These are phyloP conservation scores for Herpetomonas samuelpessoai DNA, from an alignment of 208 protist species.

Conservation along the genomic window DNA sequence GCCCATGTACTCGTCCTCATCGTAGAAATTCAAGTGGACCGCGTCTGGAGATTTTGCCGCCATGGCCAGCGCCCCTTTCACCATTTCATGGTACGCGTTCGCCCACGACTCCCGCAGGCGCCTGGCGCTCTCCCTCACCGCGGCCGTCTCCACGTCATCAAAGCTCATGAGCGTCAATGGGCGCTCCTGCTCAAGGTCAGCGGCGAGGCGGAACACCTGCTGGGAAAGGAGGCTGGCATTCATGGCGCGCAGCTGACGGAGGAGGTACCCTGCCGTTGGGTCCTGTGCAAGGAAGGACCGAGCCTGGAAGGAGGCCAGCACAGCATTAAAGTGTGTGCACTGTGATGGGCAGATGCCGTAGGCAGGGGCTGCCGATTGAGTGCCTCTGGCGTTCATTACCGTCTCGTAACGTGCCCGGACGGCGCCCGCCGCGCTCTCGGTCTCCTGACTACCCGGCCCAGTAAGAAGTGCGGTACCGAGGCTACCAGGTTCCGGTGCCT, in stretches of 20 bases:
- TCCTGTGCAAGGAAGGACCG: conserved; percentile 57
- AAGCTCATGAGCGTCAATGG: conserved; percentile 83
- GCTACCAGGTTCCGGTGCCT: no score
- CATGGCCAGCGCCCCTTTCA: conserved; percentile 39
- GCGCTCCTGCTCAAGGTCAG: conserved; percentile 36
- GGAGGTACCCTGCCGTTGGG: conserved; percentile 44
- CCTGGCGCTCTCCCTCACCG: conserved; percentile 64
- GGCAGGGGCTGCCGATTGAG: conserved; percentile 13
- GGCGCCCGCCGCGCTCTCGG: conserved; percentile 1
- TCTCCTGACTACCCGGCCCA: conserved; percentile 20
- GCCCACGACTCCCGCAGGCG: conserved; percentile 81
- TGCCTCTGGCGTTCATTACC: conserved; percentile 23
- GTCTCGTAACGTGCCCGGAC: conserved; percentile 7
- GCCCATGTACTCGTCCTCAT: conserved; percentile 87
- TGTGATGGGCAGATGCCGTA: conserved; percentile 52
- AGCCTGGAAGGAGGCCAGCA: conserved; percentile 43
- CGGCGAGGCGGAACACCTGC: conserved; percentile 70
- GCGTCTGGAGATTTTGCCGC: conserved; percentile 20
- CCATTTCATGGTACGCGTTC: conserved; percentile 38
- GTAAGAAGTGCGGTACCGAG: not conserved
- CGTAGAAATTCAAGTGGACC: conserved; percentile 81
- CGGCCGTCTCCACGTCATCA: conserved; percentile 79
- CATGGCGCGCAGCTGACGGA: conserved; percentile 61
- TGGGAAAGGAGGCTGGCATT: conserved; percentile 70
- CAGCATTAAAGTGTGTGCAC: conserved; percentile 35